These are phyloP conservation scores for Hortaea werneckii DNA, from an alignment of 2,329 filamentous ascomycete species.

Conservation along the genomic window DNA sequence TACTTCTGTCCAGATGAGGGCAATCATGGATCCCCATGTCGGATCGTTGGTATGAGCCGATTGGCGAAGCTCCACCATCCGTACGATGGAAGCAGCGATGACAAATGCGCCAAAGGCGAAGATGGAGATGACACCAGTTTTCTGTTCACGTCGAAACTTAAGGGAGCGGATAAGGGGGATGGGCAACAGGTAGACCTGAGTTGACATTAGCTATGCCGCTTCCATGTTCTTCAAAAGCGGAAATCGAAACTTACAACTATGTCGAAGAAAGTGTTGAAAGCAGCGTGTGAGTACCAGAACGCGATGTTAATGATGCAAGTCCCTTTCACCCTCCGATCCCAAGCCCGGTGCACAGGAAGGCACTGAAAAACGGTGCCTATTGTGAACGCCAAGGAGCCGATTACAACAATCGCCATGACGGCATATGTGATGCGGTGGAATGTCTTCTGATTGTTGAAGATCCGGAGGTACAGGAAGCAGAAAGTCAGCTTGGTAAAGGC, in stretches of 20 bases:
- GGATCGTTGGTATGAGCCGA: slow-evolving; percentile 13
- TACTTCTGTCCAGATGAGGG: slow-evolving; percentile 18
- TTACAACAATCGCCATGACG: slow-evolving; percentile 5
- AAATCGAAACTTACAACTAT: slow-evolving; percentile 16
- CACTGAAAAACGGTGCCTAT: slow-evolving; percentile 18
- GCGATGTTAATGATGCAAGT: slow-evolving; percentile 12
- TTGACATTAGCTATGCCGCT: too few species aligned
- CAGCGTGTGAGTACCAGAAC: slow-evolving; percentile 20
- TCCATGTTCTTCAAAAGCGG: too few species aligned
- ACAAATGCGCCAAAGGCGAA: slow-evolving; percentile 18
- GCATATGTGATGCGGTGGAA: slow-evolving; percentile 8
- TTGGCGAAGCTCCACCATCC: slow-evolving; percentile 14
- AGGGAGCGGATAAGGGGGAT: slow-evolving; percentile 18
- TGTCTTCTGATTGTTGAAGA: slow-evolving; percentile 9
- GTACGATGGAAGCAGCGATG: slow-evolving; percentile 17
- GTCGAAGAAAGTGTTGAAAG: slow-evolving; percentile 20
- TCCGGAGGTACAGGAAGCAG: slow-evolving; percentile 16
- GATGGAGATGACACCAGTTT: slow-evolving; percentile 13
- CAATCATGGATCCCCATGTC: slow-evolving; percentile 15
- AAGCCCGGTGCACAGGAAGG: slow-evolving; percentile 12
- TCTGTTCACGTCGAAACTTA: slow-evolving; percentile 13
- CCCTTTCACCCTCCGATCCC: slow-evolving; percentile 9
- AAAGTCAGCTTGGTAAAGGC: slow-evolving; percentile 20
- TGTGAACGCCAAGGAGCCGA: slow-evolving; percentile 14
- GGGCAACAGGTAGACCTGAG: slow-evolving; percentile 19